phyloP scores from a whole-genome alignment of 2,329 filamentous ascomycete species.

The Sporothrix protearum region DNA sequence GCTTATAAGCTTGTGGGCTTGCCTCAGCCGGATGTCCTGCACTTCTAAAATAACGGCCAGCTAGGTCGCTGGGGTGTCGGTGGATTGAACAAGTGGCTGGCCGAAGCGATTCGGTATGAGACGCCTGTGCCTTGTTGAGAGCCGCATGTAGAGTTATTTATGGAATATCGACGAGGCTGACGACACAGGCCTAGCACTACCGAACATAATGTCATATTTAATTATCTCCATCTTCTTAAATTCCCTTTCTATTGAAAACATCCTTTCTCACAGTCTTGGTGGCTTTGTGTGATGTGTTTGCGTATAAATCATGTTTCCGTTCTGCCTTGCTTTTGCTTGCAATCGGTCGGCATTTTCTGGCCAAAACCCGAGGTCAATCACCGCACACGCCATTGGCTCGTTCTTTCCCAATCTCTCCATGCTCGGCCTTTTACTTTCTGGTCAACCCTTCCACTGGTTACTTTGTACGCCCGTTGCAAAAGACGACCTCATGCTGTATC shows the following conservation, averaged over 20 bases:
- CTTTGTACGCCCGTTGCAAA: not conserved
- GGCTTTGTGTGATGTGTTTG: not conserved
- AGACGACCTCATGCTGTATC: not conserved
- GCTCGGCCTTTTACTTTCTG: not conserved
- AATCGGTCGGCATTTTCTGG: not conserved
- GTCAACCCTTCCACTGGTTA: not conserved
- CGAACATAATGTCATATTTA: not conserved
- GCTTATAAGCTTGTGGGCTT: not conserved
- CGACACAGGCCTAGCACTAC: not conserved
- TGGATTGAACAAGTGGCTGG: too few relatives aligned
- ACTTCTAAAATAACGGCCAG: not conserved
- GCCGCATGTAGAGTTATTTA: not conserved
- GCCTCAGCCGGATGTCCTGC: not conserved
- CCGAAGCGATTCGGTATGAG: not conserved
- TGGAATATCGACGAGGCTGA: not conserved
- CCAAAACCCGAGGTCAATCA: too few relatives aligned
- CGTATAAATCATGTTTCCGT: too few relatives aligned
- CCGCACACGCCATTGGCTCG: not conserved
- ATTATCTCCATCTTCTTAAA: not conserved
- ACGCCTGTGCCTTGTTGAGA: not conserved
- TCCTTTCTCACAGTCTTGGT: not conserved
- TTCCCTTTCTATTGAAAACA: not conserved
- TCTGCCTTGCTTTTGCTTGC: not conserved
- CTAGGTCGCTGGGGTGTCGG: not conserved
- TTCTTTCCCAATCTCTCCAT: not conserved